A percentile compares a stretch with the other conserved stretches of the same genome.
Evolutionary conservation across 2,329 filamentous ascomycete genomes (phyloP).

Genomic region (Alternaria novae-zelandiae): DNA sequence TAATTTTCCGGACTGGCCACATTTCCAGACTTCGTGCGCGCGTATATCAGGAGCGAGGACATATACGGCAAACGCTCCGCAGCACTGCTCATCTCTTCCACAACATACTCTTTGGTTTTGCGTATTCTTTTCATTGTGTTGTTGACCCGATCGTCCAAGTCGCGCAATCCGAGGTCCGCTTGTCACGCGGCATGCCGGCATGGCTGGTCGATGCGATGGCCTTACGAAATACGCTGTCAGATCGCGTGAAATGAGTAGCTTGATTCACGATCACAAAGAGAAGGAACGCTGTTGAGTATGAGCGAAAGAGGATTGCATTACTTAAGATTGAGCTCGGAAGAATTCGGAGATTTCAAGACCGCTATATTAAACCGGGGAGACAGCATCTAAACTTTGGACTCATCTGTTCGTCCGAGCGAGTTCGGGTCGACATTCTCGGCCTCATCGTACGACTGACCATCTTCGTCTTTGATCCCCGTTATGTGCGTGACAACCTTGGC

Average conservation of each 20-base stretch:
- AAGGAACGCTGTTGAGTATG: neutral
- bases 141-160: neutral
- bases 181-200: neutral
- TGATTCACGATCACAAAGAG: neutral
- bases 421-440: constrained; percentile 11
- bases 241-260: neutral
- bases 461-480: constrained; percentile 46
- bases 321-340: neutral
- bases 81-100: neutral
- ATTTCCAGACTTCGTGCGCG: neutral
- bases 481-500: constrained; percentile 50
- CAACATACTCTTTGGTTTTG: neutral
- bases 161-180: neutral
- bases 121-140: neutral
- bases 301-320: constrained; percentile 1
- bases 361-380: no score
- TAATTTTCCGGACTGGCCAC: neutral
- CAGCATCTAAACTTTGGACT: constrained; percentile 1
- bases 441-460: constrained; percentile 27
- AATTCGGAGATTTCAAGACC: neutral
- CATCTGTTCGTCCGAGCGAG: constrained; percentile 8
- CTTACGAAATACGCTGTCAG: neutral
- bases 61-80: neutral
- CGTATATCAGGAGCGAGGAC: neutral
- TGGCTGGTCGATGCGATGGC: neutral